Percentiles rank a stretch among this genome's conserved stretches.
phyloP scores from a whole-genome alignment of 345 rosid species.

The Cardamine occulta region DNA sequence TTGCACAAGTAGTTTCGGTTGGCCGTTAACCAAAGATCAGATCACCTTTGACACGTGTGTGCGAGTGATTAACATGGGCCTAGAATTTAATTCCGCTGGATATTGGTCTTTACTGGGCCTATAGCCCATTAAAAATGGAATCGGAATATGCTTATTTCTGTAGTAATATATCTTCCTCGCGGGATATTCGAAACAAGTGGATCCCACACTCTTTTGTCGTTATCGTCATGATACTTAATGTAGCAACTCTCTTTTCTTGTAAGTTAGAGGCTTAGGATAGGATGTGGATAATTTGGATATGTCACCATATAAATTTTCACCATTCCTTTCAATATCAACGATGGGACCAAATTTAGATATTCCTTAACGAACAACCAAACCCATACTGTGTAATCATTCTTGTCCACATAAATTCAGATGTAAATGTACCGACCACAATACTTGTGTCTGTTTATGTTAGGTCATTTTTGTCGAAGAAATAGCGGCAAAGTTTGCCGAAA shows the following conservation, averaged over 20 bases:
- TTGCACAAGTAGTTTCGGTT: too few relatives aligned
- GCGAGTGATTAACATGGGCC: neutral
- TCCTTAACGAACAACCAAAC: conserved; percentile 22
- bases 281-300: conserved; percentile 37
- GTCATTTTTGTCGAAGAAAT: conserved; percentile 5
- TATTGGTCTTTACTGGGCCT: neutral
- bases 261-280: neutral
- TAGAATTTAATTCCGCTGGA: neutral
- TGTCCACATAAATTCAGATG: neutral
- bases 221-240: neutral
- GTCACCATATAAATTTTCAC: conserved; percentile 23
- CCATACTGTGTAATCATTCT: neutral
- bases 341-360: conserved; percentile 18
- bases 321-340: conserved; percentile 12
- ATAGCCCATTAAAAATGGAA: neutral
- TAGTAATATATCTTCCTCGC: conserved; percentile 48
- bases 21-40: neutral
- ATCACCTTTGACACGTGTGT: neutral
- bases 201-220: neutral
- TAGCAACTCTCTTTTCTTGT: conserved; percentile 1
- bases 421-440: neutral
- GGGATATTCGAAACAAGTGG: conserved; percentile 18
- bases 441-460: neutral
- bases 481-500: conserved; percentile 8
- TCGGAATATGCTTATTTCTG: conserved; percentile 47